Base-by-base conservation (phyloP, 495 filamentous ascomycete genomes). In the Polyplosphaeria fusca region DNA sequence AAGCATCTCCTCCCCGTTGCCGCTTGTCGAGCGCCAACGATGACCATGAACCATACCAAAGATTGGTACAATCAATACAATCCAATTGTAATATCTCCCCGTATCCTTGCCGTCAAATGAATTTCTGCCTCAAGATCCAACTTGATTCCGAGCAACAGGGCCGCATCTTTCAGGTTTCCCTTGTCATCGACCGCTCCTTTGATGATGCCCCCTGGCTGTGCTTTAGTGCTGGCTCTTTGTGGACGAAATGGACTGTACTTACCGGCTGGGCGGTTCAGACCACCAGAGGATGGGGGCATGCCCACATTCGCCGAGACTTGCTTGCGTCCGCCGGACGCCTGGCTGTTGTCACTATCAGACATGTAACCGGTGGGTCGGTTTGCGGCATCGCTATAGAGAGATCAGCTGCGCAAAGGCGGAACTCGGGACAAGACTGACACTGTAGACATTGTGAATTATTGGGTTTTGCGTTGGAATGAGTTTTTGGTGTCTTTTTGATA, bases 51-150 rank as follows among this genome's bases (percentile, higher is more conserved):
- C 3, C 26, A 32, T 50, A 14, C 30, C 22, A 24, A n/a, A 27
- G 5, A 22, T 5, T 2, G 5, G 12, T 9, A 14, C 5, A 22
- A 12, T 50, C 43, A 64, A 44, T 64, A 64, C 46, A 64, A 39
- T 26, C 55, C 61, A 50, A 64, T 60, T 1, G 56, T 71, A 55
- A 76, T 75, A 52, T 76, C 74, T 66, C 74, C 74, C 27, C 71
- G 60, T 42, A 75, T 67, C 55, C 74, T 58, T n/a, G 74, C 74
- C 2, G 74, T 75, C 53, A 76, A 52, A 55, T 76, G 74, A 19
- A 76, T 71, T 52, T 76, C 74, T 2, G 74, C 74, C 46, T 76
- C 74, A 23, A 76, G 47, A 60, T 76, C 74, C 28, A 76, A 70
- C 68, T 76, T 76, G 60, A 76, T 76, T 35, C 74, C 74, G 46